Evolutionary conservation across 768 basidiomycete genomes (phyloP).

Genomic region (Megacollybia marginata): DNA sequence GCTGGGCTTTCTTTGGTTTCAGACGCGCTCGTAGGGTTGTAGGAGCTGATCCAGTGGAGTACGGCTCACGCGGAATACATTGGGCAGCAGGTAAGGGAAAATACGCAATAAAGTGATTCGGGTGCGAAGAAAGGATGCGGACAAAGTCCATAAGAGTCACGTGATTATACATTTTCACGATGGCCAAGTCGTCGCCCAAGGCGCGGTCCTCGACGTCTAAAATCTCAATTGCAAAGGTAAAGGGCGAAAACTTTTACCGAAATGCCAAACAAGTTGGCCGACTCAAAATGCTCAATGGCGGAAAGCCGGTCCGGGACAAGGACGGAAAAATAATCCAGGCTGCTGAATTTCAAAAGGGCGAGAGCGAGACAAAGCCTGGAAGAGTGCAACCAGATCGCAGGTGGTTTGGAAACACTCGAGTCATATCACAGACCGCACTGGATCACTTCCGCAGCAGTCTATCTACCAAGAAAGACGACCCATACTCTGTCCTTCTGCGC

Average conservation of each 20-base stretch:
- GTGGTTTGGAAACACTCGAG: conserved; percentile 99
- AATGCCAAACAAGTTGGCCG: conserved; percentile 82
- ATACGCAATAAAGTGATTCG: too few relatives aligned
- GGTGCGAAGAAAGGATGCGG: too few relatives aligned
- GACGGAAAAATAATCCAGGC: conserved; percentile 91
- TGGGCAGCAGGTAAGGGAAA: too few relatives aligned
- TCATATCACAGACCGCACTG: conserved; percentile 92
- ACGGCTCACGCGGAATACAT: too few relatives aligned
- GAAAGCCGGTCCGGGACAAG: conserved; percentile 84
- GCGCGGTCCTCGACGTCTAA: conserved; percentile 11
- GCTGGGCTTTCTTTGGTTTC: background rate
- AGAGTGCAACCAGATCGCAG: conserved; percentile 90
- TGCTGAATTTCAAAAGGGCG: conserved; percentile 94
- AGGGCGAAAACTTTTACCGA: conserved; percentile 98
- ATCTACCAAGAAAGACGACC: conserved; percentile 78
- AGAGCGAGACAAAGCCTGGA: conserved; percentile 83
- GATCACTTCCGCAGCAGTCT: conserved; percentile 95
- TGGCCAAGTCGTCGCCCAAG: background rate
- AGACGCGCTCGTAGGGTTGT: too few relatives aligned
- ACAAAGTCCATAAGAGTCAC: too few relatives aligned
- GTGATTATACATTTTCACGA: too few relatives aligned
- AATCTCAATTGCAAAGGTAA: conserved; percentile 58
- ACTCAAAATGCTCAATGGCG: conserved; percentile 90
- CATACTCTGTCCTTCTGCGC: conserved; percentile 89
- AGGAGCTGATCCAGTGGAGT: too few relatives aligned